Base-by-base conservation (phyloP, 1,139 yeast species). In the Saccharomyces uvarum region DNA sequence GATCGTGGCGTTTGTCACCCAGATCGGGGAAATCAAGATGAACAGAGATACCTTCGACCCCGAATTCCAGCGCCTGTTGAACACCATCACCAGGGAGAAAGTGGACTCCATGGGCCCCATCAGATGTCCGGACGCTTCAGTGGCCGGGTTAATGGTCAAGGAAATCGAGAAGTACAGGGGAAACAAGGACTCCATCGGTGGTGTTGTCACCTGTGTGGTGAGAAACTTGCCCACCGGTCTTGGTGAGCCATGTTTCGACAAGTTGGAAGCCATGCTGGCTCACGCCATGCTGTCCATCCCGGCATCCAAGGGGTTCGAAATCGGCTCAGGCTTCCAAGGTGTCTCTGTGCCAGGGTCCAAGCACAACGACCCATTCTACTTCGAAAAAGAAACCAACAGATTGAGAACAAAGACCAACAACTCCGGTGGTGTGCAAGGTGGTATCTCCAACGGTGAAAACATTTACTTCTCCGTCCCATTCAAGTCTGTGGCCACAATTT, bases 361-460 rank as follows among this genome's bases (percentile, higher is more conserved):
- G 72, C 99, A 93, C 75, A 93, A 93, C 67, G 99, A 93, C 72
- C 79, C 93, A 42, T 91, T 91, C 73, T 77, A 78, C 65, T 78
- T 70, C 63, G 85, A 82, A 63, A 81, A 77, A 58, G 73, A 73
- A 26, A 70, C 77, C 19, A 76, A 82, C 29, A 78, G 79, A 64
- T 78, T 93, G 70, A 85, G 90, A 71, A 93, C 99, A 33, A 78
- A 72, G 63, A 91, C 98, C 33, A 93, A 95, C 75, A 85, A 86
- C 74, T 88, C 96, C 33, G 99, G 99, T 64, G 99, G 99, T 73
- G 82, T 91, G 58, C 99, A 93, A 76, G 99, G 99, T 67, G 99
- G 99, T 67, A 93, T 93, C 66, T 77, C 96, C 55, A 93, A 93
- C 71, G 99, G 99, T 62, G 99, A 93, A 73, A 80, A 87, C 74